These are phyloP conservation scores for Puccinia novopanici DNA, from an alignment of 1,284 basidiomycete genomes.

Conservation along the genomic window DNA sequence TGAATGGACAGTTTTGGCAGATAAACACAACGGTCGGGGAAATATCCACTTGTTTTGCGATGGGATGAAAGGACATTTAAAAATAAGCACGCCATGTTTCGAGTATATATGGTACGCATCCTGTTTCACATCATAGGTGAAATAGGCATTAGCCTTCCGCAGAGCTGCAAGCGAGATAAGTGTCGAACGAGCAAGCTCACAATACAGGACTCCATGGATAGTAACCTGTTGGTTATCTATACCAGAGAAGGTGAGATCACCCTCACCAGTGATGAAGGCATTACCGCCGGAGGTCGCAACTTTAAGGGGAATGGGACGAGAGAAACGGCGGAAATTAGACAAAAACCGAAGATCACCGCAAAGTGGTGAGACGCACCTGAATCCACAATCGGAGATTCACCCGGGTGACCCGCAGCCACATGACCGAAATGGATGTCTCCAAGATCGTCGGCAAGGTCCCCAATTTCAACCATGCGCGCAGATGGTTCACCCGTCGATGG, in stretches of 20 bases:
- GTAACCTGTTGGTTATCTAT: not conserved
- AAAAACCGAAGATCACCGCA: not conserved
- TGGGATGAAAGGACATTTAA: not conserved
- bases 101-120: not conserved
- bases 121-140: no score
- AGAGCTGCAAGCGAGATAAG: no score
- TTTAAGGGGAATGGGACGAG: not conserved
- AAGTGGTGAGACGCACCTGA: constrained; percentile 14
- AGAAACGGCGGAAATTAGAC: not conserved
- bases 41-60: not conserved
- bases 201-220: no score
- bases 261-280: not conserved
- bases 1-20: not conserved
- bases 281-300: not conserved
- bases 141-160: no score
- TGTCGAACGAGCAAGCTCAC: no score
- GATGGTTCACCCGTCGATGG: no score
- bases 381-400: not conserved
- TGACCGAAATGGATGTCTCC: not conserved
- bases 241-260: not conserved
- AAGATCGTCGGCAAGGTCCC: not conserved
- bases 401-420: not conserved
- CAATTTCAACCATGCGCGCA: not conserved
- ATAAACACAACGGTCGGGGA: not conserved
- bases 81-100: not conserved